Conservation (phyloP, 129 eudicot species). For the Flaveria bidentis region DNA sequence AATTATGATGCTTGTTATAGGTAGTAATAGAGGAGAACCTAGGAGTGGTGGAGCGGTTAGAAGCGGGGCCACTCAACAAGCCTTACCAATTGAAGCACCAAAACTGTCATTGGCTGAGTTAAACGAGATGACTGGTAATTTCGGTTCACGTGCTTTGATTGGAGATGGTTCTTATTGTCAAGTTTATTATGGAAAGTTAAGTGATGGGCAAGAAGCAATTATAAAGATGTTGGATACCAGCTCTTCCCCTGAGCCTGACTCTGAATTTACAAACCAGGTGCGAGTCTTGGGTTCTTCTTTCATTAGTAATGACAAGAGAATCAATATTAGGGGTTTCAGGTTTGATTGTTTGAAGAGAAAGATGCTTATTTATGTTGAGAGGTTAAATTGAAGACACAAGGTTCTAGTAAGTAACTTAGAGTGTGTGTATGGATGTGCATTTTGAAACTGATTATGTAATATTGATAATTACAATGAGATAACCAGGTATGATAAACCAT, state of each 20-base stretch:
- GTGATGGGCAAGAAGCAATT: conserved; percentile 41
- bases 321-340: background rate
- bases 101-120: conserved; percentile 49
- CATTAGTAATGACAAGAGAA: background rate
- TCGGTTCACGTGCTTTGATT: conserved; percentile 48
- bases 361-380: background rate
- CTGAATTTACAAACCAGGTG: conserved; percentile 56
- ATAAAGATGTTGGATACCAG: conserved; percentile 58
- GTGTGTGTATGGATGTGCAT: conserved; percentile 6
- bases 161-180: conserved; percentile 74
- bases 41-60: conserved; percentile 32
- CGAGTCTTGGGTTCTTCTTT: background rate
- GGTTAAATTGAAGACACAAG: background rate
- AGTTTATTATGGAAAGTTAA: conserved; percentile 51
- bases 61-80: conserved; percentile 43
- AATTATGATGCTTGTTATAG: conserved; percentile 32
- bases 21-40: conserved; percentile 67
- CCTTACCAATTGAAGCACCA: conserved; percentile 52
- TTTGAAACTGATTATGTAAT: background rate
- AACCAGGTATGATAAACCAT: background rate
- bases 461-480: background rate
- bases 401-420: background rate
- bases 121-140: conserved; percentile 46
- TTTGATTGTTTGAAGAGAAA: background rate
- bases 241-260: conserved; percentile 50